Base-by-base conservation (phyloP, 768 basidiomycete species). In the Lentinula aciculospora region DNA sequence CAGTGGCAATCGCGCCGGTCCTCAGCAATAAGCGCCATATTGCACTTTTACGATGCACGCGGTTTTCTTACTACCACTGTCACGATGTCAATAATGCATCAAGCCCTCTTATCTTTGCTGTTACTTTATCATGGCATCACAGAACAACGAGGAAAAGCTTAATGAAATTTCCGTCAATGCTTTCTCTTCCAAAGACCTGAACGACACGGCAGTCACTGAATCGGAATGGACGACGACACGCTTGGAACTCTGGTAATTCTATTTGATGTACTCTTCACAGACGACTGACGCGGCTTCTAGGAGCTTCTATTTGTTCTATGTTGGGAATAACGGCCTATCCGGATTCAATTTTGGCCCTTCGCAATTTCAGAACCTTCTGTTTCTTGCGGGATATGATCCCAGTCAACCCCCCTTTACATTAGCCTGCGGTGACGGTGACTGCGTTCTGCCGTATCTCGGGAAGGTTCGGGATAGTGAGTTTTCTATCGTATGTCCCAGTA, bases 331-430 rank as follows among this genome's bases (percentile, higher is more conserved):
- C 51, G 86, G 86, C 13, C 47, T 56, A 3, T 34, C 25, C 9
- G 63, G 63, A 6, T 84, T 86, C 75, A 86, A 86, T 63, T 86
- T 85, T 66, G 86, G 85, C 4, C 87, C 86, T 0, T 86, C 84
- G 8, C 86, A 88, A 63, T 88, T 88, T 68, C 86, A 88, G 66
- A 88, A 88, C 66, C 69, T 88, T 51, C 76, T 89, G 31, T 88
- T 80, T 63, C 74, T 86, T 10, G 86, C 86, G n/a, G 86, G 86
- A 3, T 87, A 86, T 58, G 85, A 89, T 65, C 86, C 85, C 8
- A 72, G 74, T n/a, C 67, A 78, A 29, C 75, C 78, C 4, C 81
- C 84, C 2, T 85, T 83, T 57, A 68, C 76, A 3, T 69, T 70
- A 2, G 70, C 82, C 1, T 89, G 86, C 60, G 71, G 72, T 4